These are phyloP conservation scores for Hyaloscypha bicolor DNA, from an alignment of 495 filamentous ascomycete species.

Conservation along the genomic window DNA sequence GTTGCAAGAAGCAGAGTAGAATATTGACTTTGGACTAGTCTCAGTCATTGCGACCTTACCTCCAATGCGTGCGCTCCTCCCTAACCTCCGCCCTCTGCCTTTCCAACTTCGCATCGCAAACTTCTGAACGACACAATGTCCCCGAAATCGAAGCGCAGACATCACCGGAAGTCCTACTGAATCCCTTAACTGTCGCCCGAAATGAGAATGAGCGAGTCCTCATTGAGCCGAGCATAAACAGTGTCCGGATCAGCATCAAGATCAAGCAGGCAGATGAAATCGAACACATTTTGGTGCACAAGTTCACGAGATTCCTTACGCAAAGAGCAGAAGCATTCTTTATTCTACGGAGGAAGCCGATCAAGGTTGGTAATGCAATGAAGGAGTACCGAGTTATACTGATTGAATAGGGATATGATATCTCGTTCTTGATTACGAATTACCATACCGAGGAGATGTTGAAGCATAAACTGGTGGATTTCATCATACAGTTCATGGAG, in stretches of 20 bases:
- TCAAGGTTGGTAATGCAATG: conserved; percentile 65
- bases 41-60: conserved; percentile 96
- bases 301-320: conserved; percentile 94
- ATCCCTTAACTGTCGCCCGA: conserved; percentile 81
- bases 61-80: conserved; percentile 92
- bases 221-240: conserved; percentile 95
- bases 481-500: conserved; percentile 99
- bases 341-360: conserved; percentile 89
- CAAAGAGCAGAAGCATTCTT: conserved; percentile 98
- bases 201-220: conserved; percentile 95
- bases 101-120: conserved; percentile 96
- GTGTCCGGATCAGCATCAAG: conserved; percentile 91
- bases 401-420: conserved; percentile 82
- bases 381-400: conserved; percentile 1
- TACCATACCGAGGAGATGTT: conserved; percentile 97
- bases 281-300: conserved; percentile 95
- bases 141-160: conserved; percentile 93
- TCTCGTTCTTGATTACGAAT: conserved; percentile 98
- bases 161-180: conserved; percentile 93
- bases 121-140: conserved; percentile 94
- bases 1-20: neutral
- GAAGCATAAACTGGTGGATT: conserved; percentile 98
- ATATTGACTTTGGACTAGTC: conserved; percentile 56
- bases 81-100: conserved; percentile 92
- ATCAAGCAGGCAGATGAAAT: conserved; percentile 99